A percentile compares a stretch with the other conserved stretches of the same genome.
These are phyloP conservation scores for peach (Prunus persica) DNA, from an alignment of 306 rosid species.

Conservation along the genomic window Prunus_persica_NCBIv2 NC_034015.1:20343001-20343500, in stretches of 20 bases:
- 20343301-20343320: not conserved
- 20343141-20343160: not conserved
- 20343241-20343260: not conserved
- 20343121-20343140: not conserved
- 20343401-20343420: not conserved
- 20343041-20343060: not conserved
- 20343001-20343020: not conserved
- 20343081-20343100: not conserved
- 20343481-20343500: not conserved
- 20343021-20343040: not conserved
- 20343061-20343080: not conserved
- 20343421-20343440: not conserved
- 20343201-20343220: not conserved
- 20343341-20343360: slow-evolving; percentile 3
- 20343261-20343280: not conserved
- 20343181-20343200: too few species aligned
- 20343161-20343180: not conserved
- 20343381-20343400: not conserved
- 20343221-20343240: not conserved
- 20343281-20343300: slow-evolving; percentile 8
- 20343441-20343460: not conserved
- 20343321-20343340: slow-evolving; percentile 23
- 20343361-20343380: slow-evolving; percentile 3
- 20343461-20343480: slow-evolving; percentile 7
- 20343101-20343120: not conserved